A percentile compares a stretch with the other conserved stretches of the same genome.
These are phyloP conservation scores for Trebouxia gelatinosa DNA, from an alignment of 163 green algal species.

Conservation along the genomic window DNA sequence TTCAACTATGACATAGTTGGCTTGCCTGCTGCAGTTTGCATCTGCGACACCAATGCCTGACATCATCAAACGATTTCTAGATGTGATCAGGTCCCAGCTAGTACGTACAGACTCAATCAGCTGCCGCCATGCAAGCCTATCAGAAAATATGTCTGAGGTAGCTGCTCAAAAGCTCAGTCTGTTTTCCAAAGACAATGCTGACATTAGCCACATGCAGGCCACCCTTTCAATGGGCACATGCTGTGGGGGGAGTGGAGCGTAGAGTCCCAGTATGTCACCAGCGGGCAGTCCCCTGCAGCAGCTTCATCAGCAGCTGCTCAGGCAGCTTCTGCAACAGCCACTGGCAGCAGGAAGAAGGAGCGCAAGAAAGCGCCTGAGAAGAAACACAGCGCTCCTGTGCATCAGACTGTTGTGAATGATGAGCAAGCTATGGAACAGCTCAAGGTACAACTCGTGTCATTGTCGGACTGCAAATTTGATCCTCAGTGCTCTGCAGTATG, in stretches of 20 bases:
- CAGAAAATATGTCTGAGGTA: too few relatives aligned
- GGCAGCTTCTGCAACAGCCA: not conserved
- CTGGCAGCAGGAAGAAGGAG: constrained; percentile 32
- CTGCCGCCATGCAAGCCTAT: not conserved
- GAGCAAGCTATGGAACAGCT: constrained; percentile 15
- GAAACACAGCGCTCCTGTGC: not conserved
- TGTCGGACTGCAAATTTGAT: not conserved
- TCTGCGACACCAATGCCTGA: too few relatives aligned
- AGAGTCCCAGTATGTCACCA: constrained; percentile 42
- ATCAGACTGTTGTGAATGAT: constrained; percentile 3
- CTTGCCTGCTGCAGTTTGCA: too few relatives aligned
- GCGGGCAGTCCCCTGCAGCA: constrained; percentile 2
- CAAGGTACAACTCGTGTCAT: not conserved
- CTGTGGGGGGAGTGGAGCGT: constrained; percentile 40
- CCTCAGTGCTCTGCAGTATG: too few relatives aligned
- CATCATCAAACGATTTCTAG: not conserved
- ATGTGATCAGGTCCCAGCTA: too few relatives aligned
- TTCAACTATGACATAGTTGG: too few relatives aligned
- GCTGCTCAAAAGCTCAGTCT: too few relatives aligned
- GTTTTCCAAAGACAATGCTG: too few relatives aligned
- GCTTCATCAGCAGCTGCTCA: not conserved
- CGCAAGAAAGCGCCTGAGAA: constrained; percentile 8
- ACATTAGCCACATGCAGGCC: too few relatives aligned
- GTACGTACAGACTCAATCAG: not conserved
- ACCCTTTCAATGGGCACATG: too few relatives aligned